phyloP scores from a whole-genome alignment of 805 yeast species.

The Kodamaea leandrae region DNA sequence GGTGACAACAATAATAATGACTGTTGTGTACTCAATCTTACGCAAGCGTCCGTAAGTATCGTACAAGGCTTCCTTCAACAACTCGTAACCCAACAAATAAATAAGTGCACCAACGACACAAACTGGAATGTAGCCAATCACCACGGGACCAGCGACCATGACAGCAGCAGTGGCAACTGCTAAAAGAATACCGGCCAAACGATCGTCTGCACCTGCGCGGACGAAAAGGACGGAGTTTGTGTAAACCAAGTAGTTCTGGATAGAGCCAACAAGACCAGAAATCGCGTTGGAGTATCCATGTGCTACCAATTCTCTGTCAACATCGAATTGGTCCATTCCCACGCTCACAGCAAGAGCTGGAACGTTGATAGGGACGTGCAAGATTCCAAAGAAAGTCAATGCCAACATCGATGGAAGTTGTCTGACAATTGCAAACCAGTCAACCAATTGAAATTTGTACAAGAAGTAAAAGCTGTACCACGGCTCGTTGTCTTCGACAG shows the following conservation, averaged over 20 bases:
- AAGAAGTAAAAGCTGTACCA: constrained; percentile 85
- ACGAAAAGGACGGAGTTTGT: constrained; percentile 90
- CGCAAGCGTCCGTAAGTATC: constrained; percentile 81
- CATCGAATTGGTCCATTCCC: constrained; percentile 82
- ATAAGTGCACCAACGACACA: constrained; percentile 95
- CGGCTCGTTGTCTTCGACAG: constrained; percentile 65
- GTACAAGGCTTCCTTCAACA: constrained; percentile 77
- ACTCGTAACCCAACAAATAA: constrained; percentile 85
- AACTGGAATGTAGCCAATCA: constrained; percentile 92
- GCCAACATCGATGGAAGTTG: constrained; percentile 95
- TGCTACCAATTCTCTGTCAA: constrained; percentile 89
- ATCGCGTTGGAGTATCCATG: constrained; percentile 89
- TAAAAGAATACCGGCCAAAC: constrained; percentile 85
- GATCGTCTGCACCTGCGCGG: constrained; percentile 89
- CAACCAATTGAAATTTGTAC: constrained; percentile 68
- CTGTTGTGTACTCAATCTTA: constrained; percentile 78
- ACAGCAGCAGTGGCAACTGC: constrained; percentile 78
- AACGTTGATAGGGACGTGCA: constrained; percentile 96
- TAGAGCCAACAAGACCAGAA: constrained; percentile 81
- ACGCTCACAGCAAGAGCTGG: constrained; percentile 94
- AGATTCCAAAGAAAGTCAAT: constrained; percentile 88
- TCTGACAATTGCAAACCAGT: constrained; percentile 64
- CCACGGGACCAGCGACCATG: constrained; percentile 85
- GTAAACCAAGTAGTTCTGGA: constrained; percentile 92
- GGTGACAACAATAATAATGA: constrained; percentile 79